Percentiles rank a stretch among this genome's conserved stretches.
phyloP scores from a whole-genome alignment of 176 grass and related monocot species.

The Cymbopogon citratus region DNA sequence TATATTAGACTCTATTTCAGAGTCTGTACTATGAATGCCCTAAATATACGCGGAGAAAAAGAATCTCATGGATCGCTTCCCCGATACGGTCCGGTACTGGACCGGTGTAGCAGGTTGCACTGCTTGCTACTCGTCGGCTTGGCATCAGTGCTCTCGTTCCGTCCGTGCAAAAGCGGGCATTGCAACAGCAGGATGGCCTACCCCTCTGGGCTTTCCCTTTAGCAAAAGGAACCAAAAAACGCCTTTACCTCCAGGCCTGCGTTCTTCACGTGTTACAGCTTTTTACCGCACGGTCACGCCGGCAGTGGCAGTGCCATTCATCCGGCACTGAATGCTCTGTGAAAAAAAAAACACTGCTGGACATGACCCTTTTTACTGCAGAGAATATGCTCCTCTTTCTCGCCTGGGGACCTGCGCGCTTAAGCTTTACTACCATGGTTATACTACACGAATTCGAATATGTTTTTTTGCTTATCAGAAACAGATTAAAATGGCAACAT shows the following conservation, averaged over 20 bases:
- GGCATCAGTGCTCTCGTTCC: not conserved
- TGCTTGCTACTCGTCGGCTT: not conserved
- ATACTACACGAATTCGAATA: not conserved
- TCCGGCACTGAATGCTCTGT: conserved; percentile 33
- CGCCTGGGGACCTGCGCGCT: not conserved
- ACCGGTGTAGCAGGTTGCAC: not conserved
- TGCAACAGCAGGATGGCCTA: not conserved
- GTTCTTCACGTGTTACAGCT: conserved; percentile 40
- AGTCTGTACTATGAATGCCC: no score
- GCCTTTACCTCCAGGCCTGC: conserved; percentile 38
- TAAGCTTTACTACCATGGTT: not conserved
- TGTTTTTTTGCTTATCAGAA: no score
- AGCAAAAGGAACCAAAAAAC: conserved; percentile 54
- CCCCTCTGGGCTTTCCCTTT: not conserved
- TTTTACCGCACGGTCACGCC: conserved; percentile 37
- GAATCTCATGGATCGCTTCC: not conserved
- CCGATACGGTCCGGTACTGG: not conserved
- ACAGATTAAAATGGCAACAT: not conserved
- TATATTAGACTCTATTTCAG: no score
- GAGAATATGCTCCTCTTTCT: conserved; percentile 23
- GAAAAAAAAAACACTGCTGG: conserved; percentile 25
- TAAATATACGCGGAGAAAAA: not conserved
- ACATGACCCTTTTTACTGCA: conserved; percentile 18
- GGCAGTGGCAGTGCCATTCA: not conserved
- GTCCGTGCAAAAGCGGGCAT: conserved; percentile 12